Evolutionary conservation across 495 filamentous ascomycete species (phyloP).

Genomic region (Xylaria scruposa): DNA sequence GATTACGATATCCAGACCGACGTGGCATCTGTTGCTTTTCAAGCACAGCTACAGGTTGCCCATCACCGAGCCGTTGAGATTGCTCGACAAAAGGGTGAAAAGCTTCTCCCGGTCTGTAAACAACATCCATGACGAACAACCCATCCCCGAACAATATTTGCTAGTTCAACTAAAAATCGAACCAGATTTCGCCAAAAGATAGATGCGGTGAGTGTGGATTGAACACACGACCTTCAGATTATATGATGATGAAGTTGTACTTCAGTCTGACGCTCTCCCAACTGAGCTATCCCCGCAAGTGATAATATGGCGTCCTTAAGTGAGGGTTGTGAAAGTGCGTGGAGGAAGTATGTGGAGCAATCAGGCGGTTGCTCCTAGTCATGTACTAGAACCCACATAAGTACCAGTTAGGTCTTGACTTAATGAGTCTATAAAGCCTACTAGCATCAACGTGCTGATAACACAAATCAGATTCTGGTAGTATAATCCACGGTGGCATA

Average conservation of each 20-base stretch:
- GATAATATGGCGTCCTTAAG: too few species aligned
- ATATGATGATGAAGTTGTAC: background rate
- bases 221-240: background rate
- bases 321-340: too few species aligned
- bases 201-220: background rate
- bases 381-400: too few species aligned
- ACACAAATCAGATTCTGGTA: too few species aligned
- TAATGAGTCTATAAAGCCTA: too few species aligned
- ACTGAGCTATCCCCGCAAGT: background rate
- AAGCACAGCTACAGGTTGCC: background rate
- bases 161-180: background rate
- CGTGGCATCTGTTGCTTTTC: background rate
- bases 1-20: background rate
- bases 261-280: background rate
- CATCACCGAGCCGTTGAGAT: conserved; percentile 2
- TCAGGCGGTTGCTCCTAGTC: too few species aligned
- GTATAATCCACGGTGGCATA: too few species aligned
- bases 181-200: background rate
- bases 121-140: background rate
- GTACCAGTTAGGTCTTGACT: too few species aligned
- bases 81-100: background rate
- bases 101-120: background rate
- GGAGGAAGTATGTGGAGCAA: too few species aligned
- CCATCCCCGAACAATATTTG: background rate
- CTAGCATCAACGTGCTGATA: too few species aligned